A percentile compares a stretch with the other conserved stretches of the same genome.
Evolutionary conservation across 1,284 basidiomycete species (phyloP).

Genomic region (Baeospora myosura): DNA sequence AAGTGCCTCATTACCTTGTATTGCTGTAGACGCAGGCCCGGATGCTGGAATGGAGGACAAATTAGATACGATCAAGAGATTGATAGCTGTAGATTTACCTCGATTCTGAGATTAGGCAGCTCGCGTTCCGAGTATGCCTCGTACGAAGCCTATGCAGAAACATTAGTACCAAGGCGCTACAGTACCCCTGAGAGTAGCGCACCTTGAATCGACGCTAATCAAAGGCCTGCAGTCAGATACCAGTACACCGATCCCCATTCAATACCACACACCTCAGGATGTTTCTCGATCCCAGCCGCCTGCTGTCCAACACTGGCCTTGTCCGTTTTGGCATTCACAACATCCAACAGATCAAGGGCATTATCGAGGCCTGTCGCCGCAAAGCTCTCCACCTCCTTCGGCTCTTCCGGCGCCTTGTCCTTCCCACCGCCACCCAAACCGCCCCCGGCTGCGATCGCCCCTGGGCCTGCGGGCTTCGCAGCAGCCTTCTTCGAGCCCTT

Average conservation of each 20-base stretch:
- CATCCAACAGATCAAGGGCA: slow-evolving; percentile 82
- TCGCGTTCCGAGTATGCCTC: slow-evolving; percentile 90
- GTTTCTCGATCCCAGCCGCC: slow-evolving; percentile 82
- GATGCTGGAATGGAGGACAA: slow-evolving; percentile 51
- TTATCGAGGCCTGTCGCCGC: slow-evolving; percentile 87
- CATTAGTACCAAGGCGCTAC: slow-evolving; percentile 5
- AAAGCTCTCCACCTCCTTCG: slow-evolving; percentile 59
- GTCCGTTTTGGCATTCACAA: slow-evolving; percentile 88
- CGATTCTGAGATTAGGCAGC: slow-evolving; percentile 69
- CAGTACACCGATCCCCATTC: slow-evolving; percentile 5
- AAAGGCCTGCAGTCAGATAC: no score
- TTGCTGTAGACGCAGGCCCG: slow-evolving; percentile 78
- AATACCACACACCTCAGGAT: slow-evolving; percentile 76
- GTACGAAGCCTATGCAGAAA: slow-evolving; percentile 63
- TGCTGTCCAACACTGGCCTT: slow-evolving; percentile 81
- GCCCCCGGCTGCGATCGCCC: slow-evolving; percentile 70
- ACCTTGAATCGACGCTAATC: slow-evolving; percentile 79
- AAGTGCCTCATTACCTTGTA: slow-evolving; percentile 56
- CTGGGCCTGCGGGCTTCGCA: slow-evolving; percentile 57
- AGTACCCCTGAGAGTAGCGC: slow-evolving; percentile 8
- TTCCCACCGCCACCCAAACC: slow-evolving; percentile 26
- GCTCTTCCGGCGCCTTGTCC: slow-evolving; percentile 23
- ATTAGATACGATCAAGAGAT: slow-evolving; percentile 8
- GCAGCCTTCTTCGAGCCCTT: slow-evolving; percentile 55
- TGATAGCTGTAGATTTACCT: slow-evolving; percentile 37